These are phyloP conservation scores for Oxytropis ochrocephala DNA, from an alignment of 306 rosid species.

Conservation along the genomic window DNA sequence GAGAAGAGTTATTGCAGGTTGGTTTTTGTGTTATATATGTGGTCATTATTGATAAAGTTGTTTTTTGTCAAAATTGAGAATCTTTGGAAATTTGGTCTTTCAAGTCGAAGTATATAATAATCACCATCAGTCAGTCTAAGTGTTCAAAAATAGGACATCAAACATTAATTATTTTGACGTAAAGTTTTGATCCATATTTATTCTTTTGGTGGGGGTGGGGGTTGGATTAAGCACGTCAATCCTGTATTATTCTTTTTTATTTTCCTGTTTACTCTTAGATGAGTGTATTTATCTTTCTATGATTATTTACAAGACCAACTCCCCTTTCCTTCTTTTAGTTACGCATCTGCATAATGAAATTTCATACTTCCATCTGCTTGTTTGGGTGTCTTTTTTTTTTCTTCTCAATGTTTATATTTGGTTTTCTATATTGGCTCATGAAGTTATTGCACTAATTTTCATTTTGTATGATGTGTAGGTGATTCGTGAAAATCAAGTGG, in stretches of 20 bases:
- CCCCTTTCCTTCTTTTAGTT: not conserved
- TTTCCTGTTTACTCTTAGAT: not conserved
- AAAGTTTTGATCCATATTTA: not conserved
- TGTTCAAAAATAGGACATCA: constrained; percentile 7
- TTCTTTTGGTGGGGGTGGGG: not conserved
- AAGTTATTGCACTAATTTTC: constrained; percentile 5
- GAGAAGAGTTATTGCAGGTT: constrained; percentile 95
- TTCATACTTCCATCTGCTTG: not conserved
- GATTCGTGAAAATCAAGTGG: constrained; percentile 87
- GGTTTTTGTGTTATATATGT: not conserved
- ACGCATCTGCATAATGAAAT: not conserved
- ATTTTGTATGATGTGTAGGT: constrained; percentile 43
- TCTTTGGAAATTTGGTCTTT: not conserved
- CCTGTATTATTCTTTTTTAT: not conserved
- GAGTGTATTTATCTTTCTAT: not conserved
- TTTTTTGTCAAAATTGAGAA: constrained; percentile 6
- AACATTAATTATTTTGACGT: not conserved
- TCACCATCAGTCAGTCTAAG: not conserved
- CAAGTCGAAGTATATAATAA: not conserved
- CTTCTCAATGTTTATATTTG: not conserved
- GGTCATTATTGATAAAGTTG: not conserved
- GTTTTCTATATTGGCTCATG: not conserved
- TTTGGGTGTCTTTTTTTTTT: not conserved
- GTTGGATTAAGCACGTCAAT: not conserved
- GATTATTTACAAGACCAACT: not conserved